phyloP scores from a whole-genome alignment of 805 yeast genomes.

The Yarrowia deformans region DNA sequence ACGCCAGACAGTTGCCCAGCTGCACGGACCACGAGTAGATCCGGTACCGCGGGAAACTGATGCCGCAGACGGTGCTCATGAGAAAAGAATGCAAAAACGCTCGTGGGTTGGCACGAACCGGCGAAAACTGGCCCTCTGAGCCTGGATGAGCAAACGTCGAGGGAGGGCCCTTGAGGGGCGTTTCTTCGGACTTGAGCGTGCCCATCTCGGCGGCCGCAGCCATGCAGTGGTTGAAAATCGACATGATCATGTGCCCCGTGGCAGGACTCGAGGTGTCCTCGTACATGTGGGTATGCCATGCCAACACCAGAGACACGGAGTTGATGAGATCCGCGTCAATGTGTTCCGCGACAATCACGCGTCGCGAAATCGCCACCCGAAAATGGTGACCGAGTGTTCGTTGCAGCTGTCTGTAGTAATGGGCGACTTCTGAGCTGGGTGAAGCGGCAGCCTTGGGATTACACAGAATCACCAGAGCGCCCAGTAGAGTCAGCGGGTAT shows the following conservation, averaged over 20 bases:
- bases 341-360: conserved; percentile 21
- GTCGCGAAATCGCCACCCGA: conserved; percentile 17
- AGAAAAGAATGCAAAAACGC: conserved; percentile 32
- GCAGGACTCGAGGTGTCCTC: conserved; percentile 29
- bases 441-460: conserved; percentile 17
- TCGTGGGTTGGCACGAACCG: conserved; percentile 22
- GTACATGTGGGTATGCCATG: conserved; percentile 39
- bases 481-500: conserved; percentile 23
- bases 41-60: conserved; percentile 26
- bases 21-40: conserved; percentile 37
- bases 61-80: conserved; percentile 33
- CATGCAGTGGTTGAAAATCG: conserved; percentile 38
- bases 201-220: conserved; percentile 37
- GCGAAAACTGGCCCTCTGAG: conserved; percentile 26
- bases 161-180: conserved; percentile 31
- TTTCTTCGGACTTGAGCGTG: conserved; percentile 18
- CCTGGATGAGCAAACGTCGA: conserved; percentile 33
- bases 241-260: conserved; percentile 37
- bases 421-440: conserved; percentile 17
- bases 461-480: conserved; percentile 23
- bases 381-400: conserved; percentile 16
- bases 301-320: conserved; percentile 17
- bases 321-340: conserved; percentile 31
- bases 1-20: conserved; percentile 35
- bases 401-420: conserved; percentile 30